Evolutionary conservation across 1,139 yeast genomes (phyloP), one percentile per base, ranked within the genome.

Genomic region (Hansenula lynferdii): DNA sequence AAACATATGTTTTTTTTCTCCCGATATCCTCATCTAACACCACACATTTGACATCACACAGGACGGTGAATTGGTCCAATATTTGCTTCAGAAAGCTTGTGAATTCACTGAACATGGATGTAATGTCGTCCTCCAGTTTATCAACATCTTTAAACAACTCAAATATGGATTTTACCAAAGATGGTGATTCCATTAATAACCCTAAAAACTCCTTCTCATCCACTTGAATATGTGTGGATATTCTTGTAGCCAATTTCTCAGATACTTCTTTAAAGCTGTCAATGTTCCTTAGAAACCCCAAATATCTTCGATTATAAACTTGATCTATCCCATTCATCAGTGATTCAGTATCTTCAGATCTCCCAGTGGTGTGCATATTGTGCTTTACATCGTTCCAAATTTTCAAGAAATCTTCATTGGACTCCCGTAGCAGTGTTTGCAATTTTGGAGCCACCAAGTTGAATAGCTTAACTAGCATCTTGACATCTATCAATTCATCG

Each of bases 101-200:
- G 26, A 44, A 14, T 12, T 42, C 43, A 4, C 12, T 19, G 18
- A 41, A 44, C 28, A 39, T 43, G 3, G 20, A 4, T 6, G 18
- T 24, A 5, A 44, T 42, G 15, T 44, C 48, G 28, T 39, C 41
- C 12, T 37, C 43, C 7, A 43, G 16, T 6, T 16, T 12, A 28
- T 44, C 48, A 23, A 41, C 48, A 29, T 44, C 42, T 21, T 32
- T 37, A 17, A 44, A 36, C 2, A 44, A 24, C 5, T 39, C 44
- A 19, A 41, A 28, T 6, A 42, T 38, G 6, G 42, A 34, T 7
- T 39, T 40, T 0, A 42, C 28, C 18, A 44, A 8, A 9, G 39
- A 22, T 15, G 30, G 31, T 5, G 42, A 36, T 30, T 36, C 29
- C 23, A 42, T 26, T 9, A 42, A 30, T 28, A 38, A 19, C 8